Conservation (phyloP, 1,284 basidiomycete species). For the Naganishia sp. region DNA sequence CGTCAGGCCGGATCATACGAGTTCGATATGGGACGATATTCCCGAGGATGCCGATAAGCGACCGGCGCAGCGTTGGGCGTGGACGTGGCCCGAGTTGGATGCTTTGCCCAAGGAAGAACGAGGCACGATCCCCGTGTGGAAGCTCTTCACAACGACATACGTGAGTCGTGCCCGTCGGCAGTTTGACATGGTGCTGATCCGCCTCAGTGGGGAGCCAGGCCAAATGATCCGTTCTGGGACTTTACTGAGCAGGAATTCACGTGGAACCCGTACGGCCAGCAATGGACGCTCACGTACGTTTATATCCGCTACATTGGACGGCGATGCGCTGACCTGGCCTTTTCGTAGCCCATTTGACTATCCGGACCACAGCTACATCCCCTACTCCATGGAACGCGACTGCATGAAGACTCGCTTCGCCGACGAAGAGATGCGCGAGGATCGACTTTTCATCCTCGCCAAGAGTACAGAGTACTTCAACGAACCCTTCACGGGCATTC, state of each 20-base stretch:
- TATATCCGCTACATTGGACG: neutral
- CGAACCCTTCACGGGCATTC: conserved; percentile 32
- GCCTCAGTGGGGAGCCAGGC: conserved; percentile 44
- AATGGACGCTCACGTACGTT: conserved; percentile 46
- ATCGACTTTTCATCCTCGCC: conserved; percentile 46
- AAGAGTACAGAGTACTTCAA: conserved; percentile 43
- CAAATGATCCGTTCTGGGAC: conserved; percentile 42
- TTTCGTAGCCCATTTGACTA: conserved; percentile 43
- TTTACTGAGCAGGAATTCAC: conserved; percentile 42
- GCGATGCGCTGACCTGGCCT: neutral
- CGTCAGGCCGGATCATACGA: conserved; percentile 25
- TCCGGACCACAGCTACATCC: conserved; percentile 43
- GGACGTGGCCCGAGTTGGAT: conserved; percentile 36
- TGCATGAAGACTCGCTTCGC: conserved; percentile 41
- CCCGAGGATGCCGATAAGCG: conserved; percentile 17
- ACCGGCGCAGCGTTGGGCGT: conserved; percentile 30
- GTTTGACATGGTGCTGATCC: neutral
- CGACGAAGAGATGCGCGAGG: conserved; percentile 38
- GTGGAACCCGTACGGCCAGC: conserved; percentile 47
- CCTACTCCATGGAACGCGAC: conserved; percentile 47
- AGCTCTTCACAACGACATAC: conserved; percentile 45
- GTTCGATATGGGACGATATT: conserved; percentile 30
- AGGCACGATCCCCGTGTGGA: conserved; percentile 47
- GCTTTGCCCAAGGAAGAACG: conserved; percentile 41
- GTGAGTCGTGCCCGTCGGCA: conserved; percentile 37